phyloP scores from a whole-genome alignment of 164 flowering plant genomes.

The Cinnamomum chago region DNA sequence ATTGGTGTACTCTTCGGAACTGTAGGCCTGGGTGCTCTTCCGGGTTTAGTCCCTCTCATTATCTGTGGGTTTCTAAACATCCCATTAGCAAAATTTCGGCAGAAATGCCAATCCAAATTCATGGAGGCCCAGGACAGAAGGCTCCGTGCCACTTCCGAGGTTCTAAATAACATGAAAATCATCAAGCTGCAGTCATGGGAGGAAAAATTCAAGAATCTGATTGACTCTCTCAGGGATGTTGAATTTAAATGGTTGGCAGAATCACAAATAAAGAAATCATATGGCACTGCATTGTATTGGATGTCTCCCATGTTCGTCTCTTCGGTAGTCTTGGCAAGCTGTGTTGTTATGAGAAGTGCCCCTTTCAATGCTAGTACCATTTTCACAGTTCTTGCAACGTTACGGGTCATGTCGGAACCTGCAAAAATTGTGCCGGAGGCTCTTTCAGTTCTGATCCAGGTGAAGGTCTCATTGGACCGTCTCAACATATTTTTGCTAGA shows the following conservation, averaged over 20 bases:
- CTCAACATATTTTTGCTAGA: slow-evolving; percentile 51
- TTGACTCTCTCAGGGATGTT: slow-evolving; percentile 41
- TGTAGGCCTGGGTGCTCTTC: slow-evolving; percentile 65
- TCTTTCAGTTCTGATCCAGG: slow-evolving; percentile 67
- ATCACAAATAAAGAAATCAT: slow-evolving; percentile 37
- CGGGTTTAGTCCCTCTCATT: slow-evolving; percentile 56
- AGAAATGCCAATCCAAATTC: slow-evolving; percentile 47
- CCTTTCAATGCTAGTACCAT: slow-evolving; percentile 68
- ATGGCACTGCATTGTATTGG: slow-evolving; percentile 60
- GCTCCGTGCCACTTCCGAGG: slow-evolving; percentile 68
- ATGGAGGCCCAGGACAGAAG: slow-evolving; percentile 73
- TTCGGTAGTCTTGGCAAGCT: slow-evolving; percentile 59
- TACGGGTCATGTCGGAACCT: slow-evolving; percentile 65
- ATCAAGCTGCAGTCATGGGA: slow-evolving; percentile 95
- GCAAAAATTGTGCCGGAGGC: slow-evolving; percentile 65
- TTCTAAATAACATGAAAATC: slow-evolving; percentile 78
- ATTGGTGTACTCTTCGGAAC: slow-evolving; percentile 43
- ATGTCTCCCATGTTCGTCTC: slow-evolving; percentile 72
- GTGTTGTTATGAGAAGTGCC: slow-evolving; percentile 38
- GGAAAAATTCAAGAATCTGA: slow-evolving; percentile 54
- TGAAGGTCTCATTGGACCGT: slow-evolving; percentile 68
- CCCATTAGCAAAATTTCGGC: slow-evolving; percentile 63
- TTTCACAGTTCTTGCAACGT: slow-evolving; percentile 66
- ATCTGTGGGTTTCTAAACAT: slow-evolving; percentile 56
- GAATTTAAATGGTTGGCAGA: slow-evolving; percentile 67